phyloP scores from a whole-genome alignment of 2,329 filamentous ascomycete genomes.

The Coniella lustricola region DNA sequence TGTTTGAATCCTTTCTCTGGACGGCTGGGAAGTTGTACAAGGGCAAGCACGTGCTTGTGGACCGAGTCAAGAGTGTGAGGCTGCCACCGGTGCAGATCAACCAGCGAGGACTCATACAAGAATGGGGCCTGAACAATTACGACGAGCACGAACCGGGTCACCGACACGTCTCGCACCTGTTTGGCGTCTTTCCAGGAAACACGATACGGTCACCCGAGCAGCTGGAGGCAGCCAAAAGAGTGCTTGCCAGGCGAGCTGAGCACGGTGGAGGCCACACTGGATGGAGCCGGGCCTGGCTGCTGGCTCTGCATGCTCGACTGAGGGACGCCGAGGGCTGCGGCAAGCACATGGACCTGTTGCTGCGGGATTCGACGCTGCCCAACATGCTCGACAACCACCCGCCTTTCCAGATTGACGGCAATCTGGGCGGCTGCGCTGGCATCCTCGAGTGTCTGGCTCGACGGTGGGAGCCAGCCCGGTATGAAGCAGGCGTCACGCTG shows the following conservation, averaged over 20 bases:
- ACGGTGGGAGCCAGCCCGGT: slow-evolving; percentile 22
- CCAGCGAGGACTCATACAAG: slow-evolving; percentile 32
- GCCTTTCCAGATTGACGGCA: slow-evolving; percentile 44
- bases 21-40: slow-evolving; percentile 16
- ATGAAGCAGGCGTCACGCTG: slow-evolving; percentile 24
- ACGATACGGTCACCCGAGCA: slow-evolving; percentile 25
- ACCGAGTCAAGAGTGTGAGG: slow-evolving; percentile 18
- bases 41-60: background rate
- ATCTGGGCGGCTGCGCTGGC: slow-evolving; percentile 40
- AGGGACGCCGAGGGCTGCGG: slow-evolving; percentile 28
- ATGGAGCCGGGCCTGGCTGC: slow-evolving; percentile 44
- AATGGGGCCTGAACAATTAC: slow-evolving; percentile 32
- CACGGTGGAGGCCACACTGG: slow-evolving; percentile 40
- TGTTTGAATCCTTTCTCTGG: slow-evolving; percentile 22
- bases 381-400: slow-evolving; percentile 39
- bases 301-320: slow-evolving; percentile 42
- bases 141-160: slow-evolving; percentile 39
- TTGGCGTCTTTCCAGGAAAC: slow-evolving; percentile 39
- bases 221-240: slow-evolving; percentile 23
- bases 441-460: slow-evolving; percentile 40
- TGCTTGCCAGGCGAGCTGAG: slow-evolving; percentile 23
- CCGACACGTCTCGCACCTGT: slow-evolving; percentile 44
- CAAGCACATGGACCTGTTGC: slow-evolving; percentile 30
- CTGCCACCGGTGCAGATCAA: slow-evolving; percentile 24
- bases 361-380: slow-evolving; percentile 33